Conservation (phyloP, 1,284 basidiomycete genomes). For the Pterulicium gracile region DNA sequence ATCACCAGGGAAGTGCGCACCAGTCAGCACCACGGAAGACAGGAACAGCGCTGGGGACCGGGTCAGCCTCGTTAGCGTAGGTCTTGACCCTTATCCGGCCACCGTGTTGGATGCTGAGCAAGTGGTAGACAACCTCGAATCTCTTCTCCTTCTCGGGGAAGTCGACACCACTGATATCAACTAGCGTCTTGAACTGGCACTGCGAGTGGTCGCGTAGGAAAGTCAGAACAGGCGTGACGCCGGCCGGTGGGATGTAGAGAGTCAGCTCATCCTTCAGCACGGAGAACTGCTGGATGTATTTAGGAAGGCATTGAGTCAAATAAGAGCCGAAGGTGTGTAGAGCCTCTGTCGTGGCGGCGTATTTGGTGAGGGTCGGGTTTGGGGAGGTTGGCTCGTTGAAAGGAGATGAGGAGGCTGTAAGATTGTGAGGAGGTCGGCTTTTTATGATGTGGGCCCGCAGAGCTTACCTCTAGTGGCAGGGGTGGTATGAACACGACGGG, state of each 20-base stretch:
- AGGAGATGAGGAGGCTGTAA: constrained; percentile 57
- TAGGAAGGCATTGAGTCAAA: constrained; percentile 83
- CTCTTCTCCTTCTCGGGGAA: constrained; percentile 89
- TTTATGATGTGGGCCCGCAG: constrained; percentile 1
- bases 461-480: constrained; percentile 35
- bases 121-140: constrained; percentile 97
- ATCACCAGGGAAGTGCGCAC: constrained; percentile 50
- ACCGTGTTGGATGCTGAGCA: constrained; percentile 70
- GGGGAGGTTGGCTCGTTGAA: constrained; percentile 82
- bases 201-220: constrained; percentile 97
- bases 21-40: constrained; percentile 93
- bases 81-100: constrained; percentile 95
- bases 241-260: constrained; percentile 79
- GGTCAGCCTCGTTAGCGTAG: constrained; percentile 92
- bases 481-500: constrained; percentile 28
- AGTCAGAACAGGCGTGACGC: constrained; percentile 76
- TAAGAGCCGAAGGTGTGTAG: constrained; percentile 89
- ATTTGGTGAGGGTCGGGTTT: constrained; percentile 66
- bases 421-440: neutral
- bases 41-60: constrained; percentile 77
- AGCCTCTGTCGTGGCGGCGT: constrained; percentile 59
- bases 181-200: constrained; percentile 87
- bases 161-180: constrained; percentile 95
- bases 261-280: constrained; percentile 96
- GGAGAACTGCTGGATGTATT: constrained; percentile 96